Conservation (phyloP, 1,139 yeast species). For the Hyphopichia khmerensis region DNA sequence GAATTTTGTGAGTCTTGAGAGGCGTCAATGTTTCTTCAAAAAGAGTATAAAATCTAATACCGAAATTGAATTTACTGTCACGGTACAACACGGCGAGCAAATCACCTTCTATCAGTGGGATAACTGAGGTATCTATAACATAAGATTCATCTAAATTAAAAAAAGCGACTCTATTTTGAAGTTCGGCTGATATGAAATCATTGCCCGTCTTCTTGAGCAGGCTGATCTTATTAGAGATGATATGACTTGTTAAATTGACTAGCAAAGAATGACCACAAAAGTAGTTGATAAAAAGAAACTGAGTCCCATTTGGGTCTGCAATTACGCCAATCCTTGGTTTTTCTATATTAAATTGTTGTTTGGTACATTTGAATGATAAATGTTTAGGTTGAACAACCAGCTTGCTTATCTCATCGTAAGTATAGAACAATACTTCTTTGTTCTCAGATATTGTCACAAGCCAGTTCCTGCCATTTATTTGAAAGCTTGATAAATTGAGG, state of each 20-base stretch:
- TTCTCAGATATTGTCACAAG: neutral
- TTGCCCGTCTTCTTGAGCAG: too few relatives aligned
- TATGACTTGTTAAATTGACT: too few relatives aligned
- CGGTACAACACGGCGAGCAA: constrained; percentile 38
- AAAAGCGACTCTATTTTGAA: too few relatives aligned
- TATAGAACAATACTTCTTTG: neutral
- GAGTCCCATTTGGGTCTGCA: neutral
- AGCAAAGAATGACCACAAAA: too few relatives aligned
- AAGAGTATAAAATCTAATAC: constrained; percentile 28
- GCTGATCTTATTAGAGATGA: too few relatives aligned
- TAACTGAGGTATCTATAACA: too few relatives aligned
- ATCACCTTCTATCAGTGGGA: too few relatives aligned
- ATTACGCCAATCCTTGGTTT: neutral
- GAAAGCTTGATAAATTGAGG: neutral
- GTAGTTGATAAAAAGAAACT: too few relatives aligned
- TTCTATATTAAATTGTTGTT: neutral
- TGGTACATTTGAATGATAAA: neutral
- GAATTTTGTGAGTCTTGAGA: too few relatives aligned
- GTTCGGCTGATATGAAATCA: too few relatives aligned
- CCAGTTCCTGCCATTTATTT: neutral
- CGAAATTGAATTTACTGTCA: constrained; percentile 32
- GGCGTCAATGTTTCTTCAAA: constrained; percentile 17
- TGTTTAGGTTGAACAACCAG: neutral
- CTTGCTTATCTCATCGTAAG: neutral
- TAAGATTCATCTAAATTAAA: too few relatives aligned